phyloP scores from a whole-genome alignment of 768 basidiomycete genomes.

The Serendipita indica region DNA sequence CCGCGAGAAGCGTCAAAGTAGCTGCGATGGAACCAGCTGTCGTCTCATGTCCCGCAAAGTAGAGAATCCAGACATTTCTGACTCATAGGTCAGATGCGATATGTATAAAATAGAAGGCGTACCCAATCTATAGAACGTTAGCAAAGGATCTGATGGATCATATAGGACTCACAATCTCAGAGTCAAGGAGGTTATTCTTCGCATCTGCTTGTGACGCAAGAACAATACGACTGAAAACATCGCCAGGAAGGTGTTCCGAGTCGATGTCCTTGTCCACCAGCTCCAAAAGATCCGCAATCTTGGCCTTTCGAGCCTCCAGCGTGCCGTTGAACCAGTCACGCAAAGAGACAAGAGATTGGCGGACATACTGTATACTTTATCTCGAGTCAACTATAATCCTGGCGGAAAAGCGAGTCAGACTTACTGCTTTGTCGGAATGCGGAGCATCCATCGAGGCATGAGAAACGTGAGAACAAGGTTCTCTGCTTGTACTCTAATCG shows the following conservation, averaged over 20 bases:
- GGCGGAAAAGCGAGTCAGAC: background rate
- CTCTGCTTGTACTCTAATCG: background rate
- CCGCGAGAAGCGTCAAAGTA: slow-evolving; percentile 22
- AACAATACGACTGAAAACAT: slow-evolving; percentile 13
- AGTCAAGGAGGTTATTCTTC: slow-evolving; percentile 11
- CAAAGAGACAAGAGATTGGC: background rate
- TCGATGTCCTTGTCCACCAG: background rate
- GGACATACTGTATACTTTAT: background rate
- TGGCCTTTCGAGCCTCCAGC: background rate
- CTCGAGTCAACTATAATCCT: background rate
- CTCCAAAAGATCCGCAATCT: background rate
- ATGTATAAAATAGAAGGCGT: background rate
- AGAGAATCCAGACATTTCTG: slow-evolving; percentile 14
- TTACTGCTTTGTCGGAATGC: background rate
- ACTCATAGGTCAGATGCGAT: slow-evolving; percentile 10
- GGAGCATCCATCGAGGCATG: background rate
- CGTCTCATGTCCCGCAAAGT: slow-evolving; percentile 20
- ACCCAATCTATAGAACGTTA: background rate
- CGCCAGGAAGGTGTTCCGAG: background rate
- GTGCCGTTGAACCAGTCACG: background rate
- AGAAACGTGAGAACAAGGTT: background rate
- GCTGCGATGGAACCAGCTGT: slow-evolving; percentile 24
- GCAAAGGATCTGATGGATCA: no score
- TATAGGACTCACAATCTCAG: slow-evolving; percentile 13
- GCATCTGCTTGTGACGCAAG: slow-evolving; percentile 5